Percentiles rank a stretch among this genome's conserved stretches.
Conservation (phyloP, 1,284 basidiomycete genomes). For the Heliocybe sulcata region DNA sequence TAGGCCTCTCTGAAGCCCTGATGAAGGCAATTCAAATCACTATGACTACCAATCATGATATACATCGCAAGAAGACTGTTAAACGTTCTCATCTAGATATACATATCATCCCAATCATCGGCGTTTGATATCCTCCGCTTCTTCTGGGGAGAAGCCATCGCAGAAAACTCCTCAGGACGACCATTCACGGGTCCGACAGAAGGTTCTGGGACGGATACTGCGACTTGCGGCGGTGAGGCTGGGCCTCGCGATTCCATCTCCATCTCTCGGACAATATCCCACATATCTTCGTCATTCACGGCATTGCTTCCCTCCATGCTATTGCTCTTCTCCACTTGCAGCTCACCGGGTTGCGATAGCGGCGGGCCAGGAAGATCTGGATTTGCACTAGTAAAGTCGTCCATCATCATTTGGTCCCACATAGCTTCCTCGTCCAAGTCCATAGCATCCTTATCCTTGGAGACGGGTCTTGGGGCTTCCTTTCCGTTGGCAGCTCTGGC, state of each 20-base stretch:
- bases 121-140: conserved; percentile 11
- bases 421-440: conserved; percentile 46
- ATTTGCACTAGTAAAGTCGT: conserved; percentile 7
- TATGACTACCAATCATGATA: not conserved
- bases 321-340: no score
- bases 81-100: conserved; percentile 23
- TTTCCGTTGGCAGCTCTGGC: not conserved
- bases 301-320: conserved; percentile 19
- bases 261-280: conserved; percentile 58
- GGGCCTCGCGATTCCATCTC: conserved; percentile 26
- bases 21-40: not conserved
- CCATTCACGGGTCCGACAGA: not conserved
- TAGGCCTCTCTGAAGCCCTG: not conserved
- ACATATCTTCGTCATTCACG: conserved; percentile 55
- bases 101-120: conserved; percentile 46
- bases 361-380: conserved; percentile 4
- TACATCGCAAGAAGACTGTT: not conserved
- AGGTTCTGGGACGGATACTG: not conserved
- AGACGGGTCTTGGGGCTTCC: not conserved
- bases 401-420: conserved; percentile 40
- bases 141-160: not conserved
- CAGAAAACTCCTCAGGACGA: not conserved
- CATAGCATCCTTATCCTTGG: conserved; percentile 11
- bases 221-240: not conserved
- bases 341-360: not conserved